These are phyloP conservation scores for Orbilia ellipsospora DNA, from an alignment of 2,329 filamentous ascomycete genomes.

Conservation along the genomic window DNA sequence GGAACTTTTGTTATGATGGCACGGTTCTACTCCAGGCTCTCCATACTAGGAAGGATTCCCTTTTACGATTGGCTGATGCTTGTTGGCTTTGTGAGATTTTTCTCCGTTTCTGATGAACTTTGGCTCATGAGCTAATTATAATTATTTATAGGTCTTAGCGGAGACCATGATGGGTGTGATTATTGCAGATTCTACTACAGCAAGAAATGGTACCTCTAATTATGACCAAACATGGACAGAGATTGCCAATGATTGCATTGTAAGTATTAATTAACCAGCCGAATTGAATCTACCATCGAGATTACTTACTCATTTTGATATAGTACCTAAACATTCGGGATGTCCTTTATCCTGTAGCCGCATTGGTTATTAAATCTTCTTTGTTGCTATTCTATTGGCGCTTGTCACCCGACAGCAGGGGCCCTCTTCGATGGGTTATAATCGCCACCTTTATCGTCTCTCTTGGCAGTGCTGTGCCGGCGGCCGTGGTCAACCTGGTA, in stretches of 20 bases:
- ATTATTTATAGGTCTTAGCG: conserved; percentile 26
- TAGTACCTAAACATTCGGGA: conserved; percentile 44
- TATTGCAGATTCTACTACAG: conserved; percentile 43
- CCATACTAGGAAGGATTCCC: conserved; percentile 37
- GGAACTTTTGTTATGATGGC: conserved; percentile 39
- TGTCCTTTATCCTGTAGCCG: conserved; percentile 33
- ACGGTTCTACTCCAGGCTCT: conserved; percentile 43
- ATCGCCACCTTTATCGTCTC: conserved; percentile 36
- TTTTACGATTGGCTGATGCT: conserved; percentile 49
- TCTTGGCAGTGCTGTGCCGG: conserved; percentile 32
- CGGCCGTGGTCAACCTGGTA: conserved; percentile 40
- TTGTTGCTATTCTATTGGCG: conserved; percentile 43
- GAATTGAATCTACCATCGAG: background rate
- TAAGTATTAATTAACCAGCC: conserved; percentile 2
- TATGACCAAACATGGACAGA: conserved; percentile 46
- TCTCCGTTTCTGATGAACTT: background rate
- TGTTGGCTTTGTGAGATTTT: conserved; percentile 25
- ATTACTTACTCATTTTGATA: background rate
- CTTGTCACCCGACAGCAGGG: conserved; percentile 31
- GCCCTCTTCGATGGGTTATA: conserved; percentile 36
- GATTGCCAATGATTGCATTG: conserved; percentile 40
- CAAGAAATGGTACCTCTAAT: conserved; percentile 39
- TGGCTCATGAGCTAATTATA: background rate
- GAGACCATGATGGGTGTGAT: conserved; percentile 46
- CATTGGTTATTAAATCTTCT: conserved; percentile 38